Evolutionary conservation across 345 rosid species (phyloP).

Genomic region (Sisymbrium altissimum): DNA sequence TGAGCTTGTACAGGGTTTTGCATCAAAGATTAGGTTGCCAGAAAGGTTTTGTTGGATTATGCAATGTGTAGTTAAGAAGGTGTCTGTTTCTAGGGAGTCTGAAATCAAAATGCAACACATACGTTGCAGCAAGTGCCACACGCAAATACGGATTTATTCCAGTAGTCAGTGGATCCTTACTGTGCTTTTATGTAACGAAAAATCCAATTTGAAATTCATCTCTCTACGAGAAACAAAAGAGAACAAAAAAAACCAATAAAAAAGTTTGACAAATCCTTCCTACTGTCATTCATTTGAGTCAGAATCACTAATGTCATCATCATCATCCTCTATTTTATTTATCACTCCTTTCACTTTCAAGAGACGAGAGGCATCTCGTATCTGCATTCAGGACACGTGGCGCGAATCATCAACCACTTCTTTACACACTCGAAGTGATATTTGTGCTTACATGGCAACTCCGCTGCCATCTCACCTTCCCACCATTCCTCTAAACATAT

Average conservation of each 20-base stretch:
- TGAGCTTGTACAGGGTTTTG: background rate
- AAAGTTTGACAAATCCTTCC: too few species aligned
- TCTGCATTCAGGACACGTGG: conserved; percentile 26
- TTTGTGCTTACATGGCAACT: conserved; percentile 27
- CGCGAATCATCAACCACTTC: conserved; percentile 6
- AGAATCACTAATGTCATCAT: too few species aligned
- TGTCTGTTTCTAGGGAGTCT: background rate
- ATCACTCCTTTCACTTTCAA: background rate
- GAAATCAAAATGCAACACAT: background rate
- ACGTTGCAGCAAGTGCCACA: background rate
- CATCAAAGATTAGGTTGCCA: background rate
- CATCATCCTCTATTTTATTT: background rate
- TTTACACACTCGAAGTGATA: conserved; percentile 17
- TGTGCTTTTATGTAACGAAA: too few species aligned
- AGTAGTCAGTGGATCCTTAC: too few species aligned
- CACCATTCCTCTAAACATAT: conserved; percentile 18
- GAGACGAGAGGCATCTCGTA: too few species aligned
- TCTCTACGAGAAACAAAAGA: background rate
- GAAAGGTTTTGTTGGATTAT: background rate
- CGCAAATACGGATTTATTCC: too few species aligned
- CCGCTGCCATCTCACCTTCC: background rate
- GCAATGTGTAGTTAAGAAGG: background rate
- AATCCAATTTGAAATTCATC: too few species aligned
- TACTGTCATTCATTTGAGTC: background rate
- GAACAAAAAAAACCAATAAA: background rate